phyloP scores from a whole-genome alignment of 2,329 filamentous ascomycete genomes.

The Orbilia ellipsospora region DNA sequence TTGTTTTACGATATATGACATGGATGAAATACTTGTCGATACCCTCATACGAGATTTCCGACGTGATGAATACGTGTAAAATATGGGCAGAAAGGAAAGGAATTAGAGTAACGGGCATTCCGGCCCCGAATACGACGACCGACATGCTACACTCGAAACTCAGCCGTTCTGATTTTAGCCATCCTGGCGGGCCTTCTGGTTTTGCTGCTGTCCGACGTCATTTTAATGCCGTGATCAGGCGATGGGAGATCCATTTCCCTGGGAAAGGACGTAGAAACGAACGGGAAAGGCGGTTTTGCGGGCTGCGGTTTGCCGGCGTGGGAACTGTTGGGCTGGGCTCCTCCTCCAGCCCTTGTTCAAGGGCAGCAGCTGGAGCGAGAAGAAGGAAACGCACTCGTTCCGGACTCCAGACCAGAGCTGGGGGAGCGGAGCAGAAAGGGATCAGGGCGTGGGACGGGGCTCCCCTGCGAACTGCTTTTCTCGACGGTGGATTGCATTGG shows the following conservation, averaged over 20 bases:
- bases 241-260: not conserved
- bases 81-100: too few species aligned
- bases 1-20: not conserved
- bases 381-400: too few species aligned
- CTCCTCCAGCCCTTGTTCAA: not conserved
- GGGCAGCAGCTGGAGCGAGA: too few species aligned
- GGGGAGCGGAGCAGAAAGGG: too few species aligned
- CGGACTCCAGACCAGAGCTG: too few species aligned
- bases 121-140: conserved; percentile 2
- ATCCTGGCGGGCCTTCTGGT: not conserved
- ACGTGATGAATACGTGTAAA: not conserved
- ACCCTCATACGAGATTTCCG: not conserved
- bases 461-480: too few species aligned
- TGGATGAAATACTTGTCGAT: too few species aligned
- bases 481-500: too few species aligned
- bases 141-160: not conserved
- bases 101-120: conserved; percentile 3
- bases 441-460: not conserved
- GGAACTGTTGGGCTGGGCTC: conserved; percentile 20
- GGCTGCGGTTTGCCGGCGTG: conserved; percentile 53
- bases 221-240: conserved; percentile 4
- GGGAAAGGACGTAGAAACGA: not conserved
- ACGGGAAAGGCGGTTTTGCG: conserved; percentile 19
- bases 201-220: conserved; percentile 30
- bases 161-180: not conserved